Evolutionary conservation across 768 basidiomycete genomes (phyloP), one percentile per base, ranked within the genome.

Genomic region (Trametes sanguinea): DNA sequence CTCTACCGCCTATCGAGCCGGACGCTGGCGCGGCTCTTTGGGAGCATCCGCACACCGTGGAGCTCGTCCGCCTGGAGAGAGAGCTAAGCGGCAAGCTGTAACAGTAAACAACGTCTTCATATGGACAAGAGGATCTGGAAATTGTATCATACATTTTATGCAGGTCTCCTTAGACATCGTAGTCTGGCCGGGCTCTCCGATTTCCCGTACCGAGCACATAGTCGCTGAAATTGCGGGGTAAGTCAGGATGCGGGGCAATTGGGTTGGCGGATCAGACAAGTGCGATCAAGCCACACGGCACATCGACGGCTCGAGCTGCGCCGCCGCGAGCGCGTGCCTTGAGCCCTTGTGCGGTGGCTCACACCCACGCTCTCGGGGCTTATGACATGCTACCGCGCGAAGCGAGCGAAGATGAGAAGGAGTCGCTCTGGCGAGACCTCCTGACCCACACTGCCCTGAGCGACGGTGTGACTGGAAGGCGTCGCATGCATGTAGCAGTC

Each of bases 1-100:
- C 95, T 11, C 81, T 97, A 50, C 81, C 85, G 45, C 86, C 89
- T 9, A 85, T 89, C 11, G 79, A 81, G 2, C 65, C 78, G 47
- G 80, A 71, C 42, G 83, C 76, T 33, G 89, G 84, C 13, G 76
- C 81, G 44, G 81, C 81, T 2, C 73, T 95, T 55, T 90, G 89
- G 86, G 81, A 83, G 44, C 89, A 94, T 65, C 78, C 84, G 7
- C 85, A 91, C 69, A 87, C 86, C 22, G 83, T 81, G 63, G 85
- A 82, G 32, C 76, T 94, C 16, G 76, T 91, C 61, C 75, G 77
- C 50, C 65, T 88, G 39, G 92, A 95, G 72, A 76, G 76, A 39
- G 81, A 83, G 69, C 72, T 87, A 37, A 77, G 76, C 50, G 81
- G 80, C 39, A 81, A 83, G 68, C 65, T 56, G 35, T n/a, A 62